Evolutionary conservation across 495 filamentous ascomycete species (phyloP).

Genomic region (Penicillium goetzii): DNA sequence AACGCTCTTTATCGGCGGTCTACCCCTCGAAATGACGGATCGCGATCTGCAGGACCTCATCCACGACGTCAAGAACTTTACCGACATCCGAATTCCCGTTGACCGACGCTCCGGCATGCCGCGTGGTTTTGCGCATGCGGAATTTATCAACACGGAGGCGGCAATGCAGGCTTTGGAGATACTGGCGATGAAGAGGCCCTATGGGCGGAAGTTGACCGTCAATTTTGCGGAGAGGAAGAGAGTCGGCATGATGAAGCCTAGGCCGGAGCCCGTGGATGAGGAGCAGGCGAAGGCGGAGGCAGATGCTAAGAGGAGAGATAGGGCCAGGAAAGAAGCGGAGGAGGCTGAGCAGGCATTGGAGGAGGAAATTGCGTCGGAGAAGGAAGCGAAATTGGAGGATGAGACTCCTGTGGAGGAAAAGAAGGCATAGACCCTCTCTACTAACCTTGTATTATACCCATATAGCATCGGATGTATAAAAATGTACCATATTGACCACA

Average conservation of each 20-base stretch:
- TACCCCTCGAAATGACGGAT: slow-evolving; percentile 88
- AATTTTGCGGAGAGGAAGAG: slow-evolving; percentile 55
- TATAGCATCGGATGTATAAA: slow-evolving; percentile 2
- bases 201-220: slow-evolving; percentile 67
- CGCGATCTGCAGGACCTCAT: slow-evolving; percentile 85
- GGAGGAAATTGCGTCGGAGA: not conserved
- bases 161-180: slow-evolving; percentile 61
- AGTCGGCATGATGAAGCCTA: slow-evolving; percentile 15
- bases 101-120: slow-evolving; percentile 86
- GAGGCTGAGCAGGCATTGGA: not conserved
- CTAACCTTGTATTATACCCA: slow-evolving; percentile 7
- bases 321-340: slow-evolving; percentile 6
- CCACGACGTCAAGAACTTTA: slow-evolving; percentile 66
- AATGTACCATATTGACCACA: not conserved
- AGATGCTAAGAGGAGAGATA: slow-evolving; percentile 6
- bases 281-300: not conserved
- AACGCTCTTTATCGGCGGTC: slow-evolving; percentile 85
- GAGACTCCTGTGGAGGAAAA: not conserved
- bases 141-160: slow-evolving; percentile 70
- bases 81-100: slow-evolving; percentile 86
- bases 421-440: not conserved
- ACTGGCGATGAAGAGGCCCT: slow-evolving; percentile 60
- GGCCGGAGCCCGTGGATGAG: not conserved
- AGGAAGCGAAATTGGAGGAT: not conserved
- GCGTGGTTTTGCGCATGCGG: slow-evolving; percentile 87